Evolutionary conservation across 2,329 filamentous ascomycete species (phyloP).

Genomic region (Pseudogymnoascus sp.): DNA sequence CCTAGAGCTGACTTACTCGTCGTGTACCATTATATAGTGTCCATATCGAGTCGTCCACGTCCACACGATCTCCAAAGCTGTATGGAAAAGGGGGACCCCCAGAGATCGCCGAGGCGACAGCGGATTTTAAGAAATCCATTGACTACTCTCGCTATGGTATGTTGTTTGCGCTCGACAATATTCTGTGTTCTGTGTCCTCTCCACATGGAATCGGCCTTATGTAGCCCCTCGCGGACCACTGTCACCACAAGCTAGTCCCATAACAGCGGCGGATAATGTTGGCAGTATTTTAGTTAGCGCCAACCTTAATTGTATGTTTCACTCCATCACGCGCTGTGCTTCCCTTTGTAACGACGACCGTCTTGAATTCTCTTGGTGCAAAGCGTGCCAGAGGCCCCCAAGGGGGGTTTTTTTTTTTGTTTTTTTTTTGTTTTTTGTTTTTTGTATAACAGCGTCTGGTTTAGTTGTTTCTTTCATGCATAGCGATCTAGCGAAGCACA

Average conservation of each 20-base stretch:
- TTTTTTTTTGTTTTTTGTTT: neutral
- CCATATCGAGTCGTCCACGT: conserved; percentile 91
- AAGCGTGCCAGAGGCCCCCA: neutral
- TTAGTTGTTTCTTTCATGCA: neutral
- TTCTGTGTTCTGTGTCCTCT: neutral
- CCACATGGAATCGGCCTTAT: neutral
- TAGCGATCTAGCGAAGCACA: neutral
- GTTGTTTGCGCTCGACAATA: conserved; percentile 1
- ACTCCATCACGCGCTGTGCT: neutral
- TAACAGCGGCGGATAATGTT: neutral
- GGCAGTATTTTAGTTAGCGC: conserved; percentile 2
- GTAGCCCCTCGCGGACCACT: neutral
- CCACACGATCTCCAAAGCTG: conserved; percentile 83
- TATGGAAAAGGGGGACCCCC: conserved; percentile 92
- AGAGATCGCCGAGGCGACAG: conserved; percentile 91
- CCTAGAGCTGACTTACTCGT: conserved; percentile 45
- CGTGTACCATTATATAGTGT: conserved; percentile 91
- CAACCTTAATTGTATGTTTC: conserved; percentile 7
- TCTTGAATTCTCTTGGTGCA: neutral
- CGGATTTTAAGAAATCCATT: conserved; percentile 98
- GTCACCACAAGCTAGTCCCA: neutral
- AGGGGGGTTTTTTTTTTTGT: neutral
- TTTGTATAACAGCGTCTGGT: neutral
- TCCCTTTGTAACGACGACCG: neutral
- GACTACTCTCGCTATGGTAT: neutral